Base-by-base conservation (phyloP, 352 stramenopile species). In the Pythium phragmitis region DNA sequence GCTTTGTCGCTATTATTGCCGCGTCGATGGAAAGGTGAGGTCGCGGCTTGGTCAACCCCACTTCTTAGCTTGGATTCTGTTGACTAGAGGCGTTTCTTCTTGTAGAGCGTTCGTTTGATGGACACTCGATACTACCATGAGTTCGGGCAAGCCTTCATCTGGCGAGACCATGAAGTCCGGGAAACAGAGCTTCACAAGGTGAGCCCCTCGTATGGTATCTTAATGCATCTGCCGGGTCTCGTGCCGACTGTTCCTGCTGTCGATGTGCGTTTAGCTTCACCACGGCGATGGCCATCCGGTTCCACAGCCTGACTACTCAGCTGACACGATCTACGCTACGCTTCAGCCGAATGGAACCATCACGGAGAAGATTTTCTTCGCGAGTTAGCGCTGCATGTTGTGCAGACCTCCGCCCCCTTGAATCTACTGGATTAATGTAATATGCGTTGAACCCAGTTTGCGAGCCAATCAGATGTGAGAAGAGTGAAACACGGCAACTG, bases 111-210 rank as follows among this genome's bases (percentile, higher is more conserved):
- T 7, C 76, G 75, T 54, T 53, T 89, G 4, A 45, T 76, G 14
- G 79, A 89, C 41, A 82, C 77, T 1, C 75, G 80, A 23, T 88
- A 88, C 53, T 88, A 88, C 55, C 80, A 89, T 41, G 79, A 88
- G 41, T 89, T 88, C 53, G 77, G 62, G 12, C 36, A 79, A 39
- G 50, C 71, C 2, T 83, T 86, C 41, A 58, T 89, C 33, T 86
- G 78, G 73, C 67, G 80, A 37, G 80, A 88, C 59, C 71, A 77
- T 23, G 73, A 89, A 63, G 48, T 67, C 16, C 73, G 80, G 11
- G 55, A 84, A 63, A 68, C 71, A 7, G 71, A 75, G 21, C 63
- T 87, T 0, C 77, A 69, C n/a, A 56, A 72, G 57, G 80, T 89
- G 69, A 4, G 30, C 37, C 7, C 9, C 45, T 50, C 45, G 37